A percentile compares a stretch with the other conserved stretches of the same genome.
These are phyloP conservation scores for Aquilaria sinensis DNA, from an alignment of 345 rosid species.

Conservation along the genomic window DNA sequence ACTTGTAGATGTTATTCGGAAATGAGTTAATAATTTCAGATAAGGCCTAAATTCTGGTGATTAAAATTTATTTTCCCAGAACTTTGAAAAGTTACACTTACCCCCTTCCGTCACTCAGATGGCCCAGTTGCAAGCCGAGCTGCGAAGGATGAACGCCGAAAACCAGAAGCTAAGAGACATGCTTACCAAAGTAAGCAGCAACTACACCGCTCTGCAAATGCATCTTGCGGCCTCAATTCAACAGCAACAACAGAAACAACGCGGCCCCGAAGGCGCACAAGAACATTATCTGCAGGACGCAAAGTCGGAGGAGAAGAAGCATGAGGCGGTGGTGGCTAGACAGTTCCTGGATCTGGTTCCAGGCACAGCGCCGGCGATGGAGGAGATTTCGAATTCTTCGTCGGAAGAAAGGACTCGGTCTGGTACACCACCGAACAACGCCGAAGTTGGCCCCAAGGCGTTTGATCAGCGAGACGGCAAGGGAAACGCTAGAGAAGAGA, in stretches of 20 bases:
- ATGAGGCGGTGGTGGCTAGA: constrained; percentile 38
- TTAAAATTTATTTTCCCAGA: not conserved
- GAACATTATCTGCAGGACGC: constrained; percentile 37
- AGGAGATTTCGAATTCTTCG: constrained; percentile 47
- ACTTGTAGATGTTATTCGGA: not conserved
- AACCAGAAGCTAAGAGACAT: constrained; percentile 70
- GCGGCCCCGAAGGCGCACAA: constrained; percentile 17
- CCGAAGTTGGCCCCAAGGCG: constrained; percentile 14
- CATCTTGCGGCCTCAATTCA: constrained; percentile 60
- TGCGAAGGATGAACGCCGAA: constrained; percentile 61
- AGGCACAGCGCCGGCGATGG: constrained; percentile 15
- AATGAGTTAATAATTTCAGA: no score
- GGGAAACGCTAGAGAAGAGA: constrained; percentile 45
- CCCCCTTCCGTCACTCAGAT: constrained; percentile 25
- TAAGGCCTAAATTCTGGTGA: no score
- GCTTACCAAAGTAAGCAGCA: constrained; percentile 65
- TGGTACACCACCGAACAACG: constrained; percentile 31
- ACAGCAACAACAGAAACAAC: constrained; percentile 29
- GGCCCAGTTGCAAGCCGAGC: constrained; percentile 54
- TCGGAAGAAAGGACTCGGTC: constrained; percentile 73
- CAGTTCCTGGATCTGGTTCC: constrained; percentile 66
- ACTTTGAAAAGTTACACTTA: not conserved
- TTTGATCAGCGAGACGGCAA: constrained; percentile 30
- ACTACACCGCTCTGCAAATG: constrained; percentile 63
- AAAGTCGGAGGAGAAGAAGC: constrained; percentile 37